These are phyloP conservation scores for Vachellia collinsii DNA, from an alignment of 306 rosid genomes.

Conservation along the genomic window DNA sequence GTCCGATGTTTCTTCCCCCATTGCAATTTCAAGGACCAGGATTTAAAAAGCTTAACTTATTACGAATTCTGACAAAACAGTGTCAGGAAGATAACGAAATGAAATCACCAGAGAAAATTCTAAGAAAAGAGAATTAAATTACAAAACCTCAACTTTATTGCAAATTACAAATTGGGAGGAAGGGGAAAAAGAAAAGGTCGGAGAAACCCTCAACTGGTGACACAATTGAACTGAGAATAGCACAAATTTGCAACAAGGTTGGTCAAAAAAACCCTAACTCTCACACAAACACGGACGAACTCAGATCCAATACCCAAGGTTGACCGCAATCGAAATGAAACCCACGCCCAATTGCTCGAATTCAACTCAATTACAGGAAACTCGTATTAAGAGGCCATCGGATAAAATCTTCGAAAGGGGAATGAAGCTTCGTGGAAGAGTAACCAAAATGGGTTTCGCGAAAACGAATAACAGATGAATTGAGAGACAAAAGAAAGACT, in stretches of 20 bases:
- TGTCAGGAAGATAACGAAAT: background rate
- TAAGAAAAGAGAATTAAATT: background rate
- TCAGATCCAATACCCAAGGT: slow-evolving; percentile 35
- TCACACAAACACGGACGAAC: slow-evolving; percentile 37
- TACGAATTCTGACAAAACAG: slow-evolving; percentile 28
- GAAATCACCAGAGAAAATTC: background rate
- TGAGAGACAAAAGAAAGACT: background rate
- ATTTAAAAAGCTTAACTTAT: slow-evolving; percentile 33
- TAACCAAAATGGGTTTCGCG: slow-evolving; percentile 4
- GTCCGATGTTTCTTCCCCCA: slow-evolving; percentile 83
- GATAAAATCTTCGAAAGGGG: background rate
- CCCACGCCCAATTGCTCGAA: slow-evolving; percentile 4
- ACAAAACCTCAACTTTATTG: slow-evolving; percentile 15
- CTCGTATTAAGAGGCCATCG: background rate
- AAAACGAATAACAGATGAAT: background rate
- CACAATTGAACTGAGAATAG: slow-evolving; percentile 42
- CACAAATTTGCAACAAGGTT: slow-evolving; percentile 17
- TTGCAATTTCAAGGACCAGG: slow-evolving; percentile 42
- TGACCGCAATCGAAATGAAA: slow-evolving; percentile 14
- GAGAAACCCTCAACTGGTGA: slow-evolving; percentile 26
- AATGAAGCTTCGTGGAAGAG: background rate
- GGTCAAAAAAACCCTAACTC: slow-evolving; percentile 32
- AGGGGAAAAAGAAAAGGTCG: slow-evolving; percentile 27
- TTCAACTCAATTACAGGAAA: slow-evolving; percentile 20
- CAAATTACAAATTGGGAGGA: slow-evolving; percentile 25